Base-by-base conservation (phyloP, 805 yeast species). In the Cyberlindnera petersonii region DNA sequence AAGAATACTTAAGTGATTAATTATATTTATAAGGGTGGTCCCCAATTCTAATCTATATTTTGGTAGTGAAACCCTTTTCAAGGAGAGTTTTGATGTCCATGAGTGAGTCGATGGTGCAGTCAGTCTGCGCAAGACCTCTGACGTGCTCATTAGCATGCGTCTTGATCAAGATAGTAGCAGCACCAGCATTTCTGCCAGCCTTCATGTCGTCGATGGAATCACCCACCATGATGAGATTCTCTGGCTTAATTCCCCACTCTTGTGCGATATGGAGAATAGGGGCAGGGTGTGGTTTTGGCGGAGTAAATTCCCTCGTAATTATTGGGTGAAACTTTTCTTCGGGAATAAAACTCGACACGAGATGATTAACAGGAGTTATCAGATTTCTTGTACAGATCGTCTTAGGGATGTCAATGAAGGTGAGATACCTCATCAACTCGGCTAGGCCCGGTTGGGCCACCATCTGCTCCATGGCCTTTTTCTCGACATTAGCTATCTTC, bases 121-220 rank as follows among this genome's bases (percentile, higher is more conserved):
- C 56, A 1, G 50, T 39, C 59, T 66, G 9, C 54, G 59, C 49
- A 16, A 61, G 60, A 1, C 53, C 62, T 22, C 68, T 59, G 10
- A 78, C 54, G 33, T 69, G 65, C 3, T 50, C 61, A 46, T 82
- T 82, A 24, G 68, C 74, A 19, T 68, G 67, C 44, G 77, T 76
- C 31, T 65, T 68, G 29, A 82, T 58, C 36, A 82, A 60, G 4
- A 80, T 63, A 1, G 86, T 72, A 3, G 70, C 63, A 30, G 75
- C 72, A 0, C 87, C 87, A 1, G 88, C 87, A n/a, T 62, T 48
- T 22, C 66, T 55, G 4, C 86, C 88, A 22, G 84, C 75, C 29
- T 50, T 60, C 78, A 82, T 76, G 51, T 82, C 89, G 57, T 82
- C 88, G 28, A 66, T 58, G 0, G 87, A 81, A 53, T 82, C 88